Evolutionary conservation across 768 basidiomycete genomes (phyloP).

Genomic region (Hydnomerulius pinastri): DNA sequence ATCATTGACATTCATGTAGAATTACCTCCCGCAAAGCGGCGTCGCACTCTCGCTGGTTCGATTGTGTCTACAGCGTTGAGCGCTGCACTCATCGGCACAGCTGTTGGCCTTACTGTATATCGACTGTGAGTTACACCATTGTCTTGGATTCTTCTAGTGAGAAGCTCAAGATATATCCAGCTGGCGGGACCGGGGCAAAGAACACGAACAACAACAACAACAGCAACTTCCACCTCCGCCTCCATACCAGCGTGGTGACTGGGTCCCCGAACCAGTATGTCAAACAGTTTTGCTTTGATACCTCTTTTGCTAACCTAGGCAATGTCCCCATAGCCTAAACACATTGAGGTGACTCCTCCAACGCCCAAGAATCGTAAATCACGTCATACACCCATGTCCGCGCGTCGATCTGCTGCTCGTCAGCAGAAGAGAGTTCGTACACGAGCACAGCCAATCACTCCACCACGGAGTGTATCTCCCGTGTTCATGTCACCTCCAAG

Average conservation of each 20-base stretch:
- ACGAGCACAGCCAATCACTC: conserved; percentile 22
- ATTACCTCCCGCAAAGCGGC: conserved; percentile 74
- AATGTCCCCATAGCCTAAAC: conserved; percentile 29
- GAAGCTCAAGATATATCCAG: conserved; percentile 36
- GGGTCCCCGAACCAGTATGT: conserved; percentile 44
- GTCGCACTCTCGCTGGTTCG: conserved; percentile 78
- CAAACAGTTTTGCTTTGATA: neutral
- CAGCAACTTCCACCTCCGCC: conserved; percentile 58
- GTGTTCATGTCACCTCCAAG: conserved; percentile 31
- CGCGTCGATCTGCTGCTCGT: conserved; percentile 37
- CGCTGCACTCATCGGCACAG: conserved; percentile 84
- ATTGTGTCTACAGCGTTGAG: conserved; percentile 83
- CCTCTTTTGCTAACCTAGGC: neutral
- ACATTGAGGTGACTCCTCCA: conserved; percentile 37
- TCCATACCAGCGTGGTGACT: conserved; percentile 64
- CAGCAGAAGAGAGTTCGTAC: conserved; percentile 37
- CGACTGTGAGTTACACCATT: conserved; percentile 60
- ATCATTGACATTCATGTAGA: conserved; percentile 63
- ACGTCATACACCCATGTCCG: conserved; percentile 32
- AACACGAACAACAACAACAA: too few species aligned
- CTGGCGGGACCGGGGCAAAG: conserved; percentile 78
- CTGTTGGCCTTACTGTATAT: conserved; percentile 85
- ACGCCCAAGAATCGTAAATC: conserved; percentile 42
- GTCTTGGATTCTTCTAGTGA: neutral
- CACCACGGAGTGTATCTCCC: conserved; percentile 31